These are phyloP conservation scores for Pseudopyrenochaeta lycopersici DNA, from an alignment of 2,329 filamentous ascomycete species.

Conservation along the genomic window DNA sequence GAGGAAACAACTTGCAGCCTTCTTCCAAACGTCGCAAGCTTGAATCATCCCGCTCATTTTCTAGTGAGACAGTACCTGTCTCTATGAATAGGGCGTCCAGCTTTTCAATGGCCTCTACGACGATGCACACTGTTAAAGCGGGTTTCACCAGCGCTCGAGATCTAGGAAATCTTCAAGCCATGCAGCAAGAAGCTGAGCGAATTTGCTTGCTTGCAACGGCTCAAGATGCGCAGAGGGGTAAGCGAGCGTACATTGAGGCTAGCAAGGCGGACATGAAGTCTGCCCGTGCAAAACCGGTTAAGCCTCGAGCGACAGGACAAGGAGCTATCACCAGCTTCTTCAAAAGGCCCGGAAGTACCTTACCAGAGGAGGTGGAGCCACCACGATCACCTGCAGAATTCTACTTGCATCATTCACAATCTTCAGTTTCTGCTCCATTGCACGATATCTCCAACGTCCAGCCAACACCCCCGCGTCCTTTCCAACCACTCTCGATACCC, in stretches of 20 bases:
- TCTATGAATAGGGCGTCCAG: constrained; percentile 43
- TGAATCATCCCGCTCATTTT: constrained; percentile 14
- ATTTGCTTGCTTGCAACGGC: constrained; percentile 33
- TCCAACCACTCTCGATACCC: constrained; percentile 35
- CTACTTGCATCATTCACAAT: constrained; percentile 31
- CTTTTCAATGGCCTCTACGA: constrained; percentile 39
- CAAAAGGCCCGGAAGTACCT: constrained; percentile 36
- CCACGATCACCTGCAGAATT: background rate
- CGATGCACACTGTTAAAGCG: constrained; percentile 23
- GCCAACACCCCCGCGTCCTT: constrained; percentile 18
- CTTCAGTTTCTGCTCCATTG: constrained; percentile 30
- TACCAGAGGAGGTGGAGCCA: constrained; percentile 20
- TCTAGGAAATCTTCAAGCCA: constrained; percentile 43
- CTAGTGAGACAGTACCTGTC: constrained; percentile 19
- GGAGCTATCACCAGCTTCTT: constrained; percentile 65
- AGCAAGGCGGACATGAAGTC: constrained; percentile 30
- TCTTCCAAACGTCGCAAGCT: constrained; percentile 40
- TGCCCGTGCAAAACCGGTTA: constrained; percentile 26
- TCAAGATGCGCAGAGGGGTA: constrained; percentile 29
- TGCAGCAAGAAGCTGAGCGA: constrained; percentile 49
- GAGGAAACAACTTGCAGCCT: constrained; percentile 9
- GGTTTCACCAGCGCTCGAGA: constrained; percentile 52
- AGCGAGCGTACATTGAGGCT: constrained; percentile 34
- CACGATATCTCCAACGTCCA: constrained; percentile 46
- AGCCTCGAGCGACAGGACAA: constrained; percentile 57